Conservation (phyloP, 2,329 filamentous ascomycete genomes). For the Cordyceps tenuipes region DNA sequence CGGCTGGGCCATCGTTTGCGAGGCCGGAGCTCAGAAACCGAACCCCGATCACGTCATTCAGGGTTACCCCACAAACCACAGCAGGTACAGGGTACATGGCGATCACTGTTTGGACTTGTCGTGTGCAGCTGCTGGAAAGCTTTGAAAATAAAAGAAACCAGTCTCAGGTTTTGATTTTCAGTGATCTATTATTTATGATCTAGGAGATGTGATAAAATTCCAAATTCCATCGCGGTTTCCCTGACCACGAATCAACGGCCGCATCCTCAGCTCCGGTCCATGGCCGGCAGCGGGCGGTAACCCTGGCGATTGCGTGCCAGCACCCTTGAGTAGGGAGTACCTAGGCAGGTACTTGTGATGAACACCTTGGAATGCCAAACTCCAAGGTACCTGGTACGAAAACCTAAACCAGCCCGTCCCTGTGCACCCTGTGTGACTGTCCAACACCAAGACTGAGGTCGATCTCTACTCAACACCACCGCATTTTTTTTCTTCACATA, state of each 20-base stretch:
- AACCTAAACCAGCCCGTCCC: too few relatives aligned
- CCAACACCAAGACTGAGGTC: neutral
- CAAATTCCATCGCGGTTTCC: too few relatives aligned
- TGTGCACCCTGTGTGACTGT: neutral
- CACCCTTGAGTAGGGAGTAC: neutral
- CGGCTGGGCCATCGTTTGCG: neutral
- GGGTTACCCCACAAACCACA: neutral
- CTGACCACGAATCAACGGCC: too few relatives aligned
- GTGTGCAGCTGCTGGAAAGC: neutral
- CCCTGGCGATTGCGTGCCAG: slow-evolving; percentile 7
- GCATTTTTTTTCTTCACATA: neutral
- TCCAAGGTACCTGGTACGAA: neutral
- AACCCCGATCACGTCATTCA: slow-evolving; percentile 9
- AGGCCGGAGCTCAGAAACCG: slow-evolving; percentile 10
- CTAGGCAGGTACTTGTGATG: neutral
- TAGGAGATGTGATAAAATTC: too few relatives aligned
- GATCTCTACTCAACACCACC: neutral
- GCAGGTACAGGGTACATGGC: neutral
- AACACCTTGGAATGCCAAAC: neutral
- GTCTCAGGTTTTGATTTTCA: too few relatives aligned
- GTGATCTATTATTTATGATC: too few relatives aligned
- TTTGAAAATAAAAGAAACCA: too few relatives aligned
- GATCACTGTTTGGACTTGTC: neutral
- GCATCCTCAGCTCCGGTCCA: neutral
- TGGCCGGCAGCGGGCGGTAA: neutral